Percentiles rank a stretch among this genome's conserved stretches.
Conservation (phyloP, 2,329 filamentous ascomycete species). For the Xenosphaeropsis pyriputrescens region DNA sequence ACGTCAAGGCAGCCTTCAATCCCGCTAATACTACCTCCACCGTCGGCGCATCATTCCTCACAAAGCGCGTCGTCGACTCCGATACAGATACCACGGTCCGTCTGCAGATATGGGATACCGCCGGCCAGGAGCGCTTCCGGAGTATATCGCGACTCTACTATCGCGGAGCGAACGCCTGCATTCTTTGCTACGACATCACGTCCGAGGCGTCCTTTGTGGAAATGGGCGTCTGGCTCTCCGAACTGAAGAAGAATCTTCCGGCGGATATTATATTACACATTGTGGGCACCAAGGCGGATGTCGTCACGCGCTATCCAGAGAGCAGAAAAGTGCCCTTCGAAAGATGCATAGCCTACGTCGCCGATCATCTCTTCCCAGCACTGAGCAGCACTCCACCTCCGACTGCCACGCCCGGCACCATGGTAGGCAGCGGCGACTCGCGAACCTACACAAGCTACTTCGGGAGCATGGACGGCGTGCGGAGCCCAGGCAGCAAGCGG, state of each 20-base stretch:
- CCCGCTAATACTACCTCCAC: conserved; percentile 32
- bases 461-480: conserved; percentile 26
- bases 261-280: conserved; percentile 77
- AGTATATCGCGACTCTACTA: conserved; percentile 95
- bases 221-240: conserved; percentile 83
- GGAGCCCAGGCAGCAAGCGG: conserved; percentile 47
- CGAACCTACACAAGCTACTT: neutral
- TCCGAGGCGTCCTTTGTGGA: conserved; percentile 74
- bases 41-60: conserved; percentile 69
- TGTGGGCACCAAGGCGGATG: conserved; percentile 88
- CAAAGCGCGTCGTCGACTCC: conserved; percentile 66
- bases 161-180: conserved; percentile 83
- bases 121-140: conserved; percentile 88
- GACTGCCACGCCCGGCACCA: conserved; percentile 30
- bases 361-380: conserved; percentile 72
- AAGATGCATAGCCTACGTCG: conserved; percentile 88
- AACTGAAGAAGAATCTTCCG: conserved; percentile 66
- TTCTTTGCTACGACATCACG: conserved; percentile 91
- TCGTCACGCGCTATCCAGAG: conserved; percentile 71
- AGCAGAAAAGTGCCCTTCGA: conserved; percentile 82
- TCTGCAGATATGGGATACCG: conserved; percentile 95
- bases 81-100: conserved; percentile 77
- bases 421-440: conserved; percentile 2
- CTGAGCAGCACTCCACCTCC: conserved; percentile 52
- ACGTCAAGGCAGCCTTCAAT: conserved; percentile 15